These are phyloP conservation scores for Colletotrichum sp. DNA, from an alignment of 2,329 filamentous ascomycete genomes.

Conservation along the genomic window DNA sequence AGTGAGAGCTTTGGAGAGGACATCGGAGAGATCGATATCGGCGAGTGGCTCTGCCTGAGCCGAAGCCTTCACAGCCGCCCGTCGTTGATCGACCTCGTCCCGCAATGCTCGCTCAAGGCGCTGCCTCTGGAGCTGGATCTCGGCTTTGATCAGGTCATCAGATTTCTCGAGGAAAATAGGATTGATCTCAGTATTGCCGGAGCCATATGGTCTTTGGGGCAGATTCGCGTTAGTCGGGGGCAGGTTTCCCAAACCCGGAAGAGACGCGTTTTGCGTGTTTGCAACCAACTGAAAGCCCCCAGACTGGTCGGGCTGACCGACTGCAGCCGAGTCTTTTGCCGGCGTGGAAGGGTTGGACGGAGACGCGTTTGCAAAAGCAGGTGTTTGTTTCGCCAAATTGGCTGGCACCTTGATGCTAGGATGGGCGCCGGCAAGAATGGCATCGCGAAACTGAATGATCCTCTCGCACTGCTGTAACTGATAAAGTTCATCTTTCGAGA, in stretches of 20 bases:
- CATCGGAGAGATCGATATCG: constrained; percentile 74
- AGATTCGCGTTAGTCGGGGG: constrained; percentile 34
- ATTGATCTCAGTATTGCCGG: constrained; percentile 72
- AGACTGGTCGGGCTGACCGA: constrained; percentile 21
- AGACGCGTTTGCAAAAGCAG: constrained; percentile 24
- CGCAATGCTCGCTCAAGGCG: constrained; percentile 78
- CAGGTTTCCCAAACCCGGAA: constrained; percentile 26
- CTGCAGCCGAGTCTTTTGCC: background rate
- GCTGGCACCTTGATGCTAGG: constrained; percentile 62
- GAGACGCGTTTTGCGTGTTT: constrained; percentile 39
- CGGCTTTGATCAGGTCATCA: constrained; percentile 81
- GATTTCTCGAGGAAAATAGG: constrained; percentile 87
- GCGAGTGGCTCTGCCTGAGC: constrained; percentile 57
- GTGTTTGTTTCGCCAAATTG: constrained; percentile 35
- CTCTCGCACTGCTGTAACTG: constrained; percentile 76
- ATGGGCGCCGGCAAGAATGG: constrained; percentile 79
- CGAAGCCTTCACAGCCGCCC: constrained; percentile 45
- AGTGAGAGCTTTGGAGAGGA: constrained; percentile 73
- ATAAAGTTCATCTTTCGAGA: constrained; percentile 53
- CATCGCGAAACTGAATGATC: constrained; percentile 81
- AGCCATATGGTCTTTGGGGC: constrained; percentile 42
- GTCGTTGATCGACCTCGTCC: constrained; percentile 75
- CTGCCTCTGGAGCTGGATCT: constrained; percentile 80
- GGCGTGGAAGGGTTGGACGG: constrained; percentile 12
- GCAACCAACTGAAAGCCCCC: constrained; percentile 39